Base-by-base conservation (phyloP, 495 filamentous ascomycete species). In the Aspergillus leporis region DNA sequence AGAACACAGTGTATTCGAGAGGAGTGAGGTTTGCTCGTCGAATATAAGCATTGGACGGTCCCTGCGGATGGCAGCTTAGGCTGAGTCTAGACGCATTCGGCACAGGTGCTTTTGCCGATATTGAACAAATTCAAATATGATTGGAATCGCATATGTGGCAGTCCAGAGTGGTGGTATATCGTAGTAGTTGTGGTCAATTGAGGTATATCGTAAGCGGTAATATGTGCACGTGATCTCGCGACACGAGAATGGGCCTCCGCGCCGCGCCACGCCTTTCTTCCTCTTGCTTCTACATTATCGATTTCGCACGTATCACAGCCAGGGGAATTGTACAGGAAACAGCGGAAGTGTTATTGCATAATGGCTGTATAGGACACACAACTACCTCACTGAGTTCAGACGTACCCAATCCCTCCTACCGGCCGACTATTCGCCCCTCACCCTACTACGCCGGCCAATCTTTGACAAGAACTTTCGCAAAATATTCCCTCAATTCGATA, bases 211-310 rank as follows among this genome's bases (percentile, higher is more conserved):
- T 55, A 34, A 30, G 53, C 59, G 57, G 25, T 41, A 63, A 61
- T 25, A n/a, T 21, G 9, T 10, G 46, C 74, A 76, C 68, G 72
- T 76, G 74, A 73, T 62, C 65, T 70, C 74, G 74, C 66, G 74
- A 70, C 71, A 68, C 66, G 69, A 58, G 59, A 59, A 48, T 53
- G 36, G 51, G 31, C 32, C 31, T 16, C 51, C 61, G 58, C 61
- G 57, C 53, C 67, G 68, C 70, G 66, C 61, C 62, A 48, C 54
- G 51, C 48, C 51, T 50, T 38, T 54, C 41, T 55, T 25, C 28
- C 32, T 36, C 25, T 49, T 31, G 30, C 16, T 13, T 30, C 18
- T 43, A 16, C 34, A 50, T 52, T n/a, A 40, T 18, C 31, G 19
- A 16, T 18, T 38, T 53, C 19, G 4, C 5, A 4, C 23, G 1